Base-by-base conservation (phyloP, 2,329 filamentous ascomycete genomes). In the Didymella lethalis region DNA sequence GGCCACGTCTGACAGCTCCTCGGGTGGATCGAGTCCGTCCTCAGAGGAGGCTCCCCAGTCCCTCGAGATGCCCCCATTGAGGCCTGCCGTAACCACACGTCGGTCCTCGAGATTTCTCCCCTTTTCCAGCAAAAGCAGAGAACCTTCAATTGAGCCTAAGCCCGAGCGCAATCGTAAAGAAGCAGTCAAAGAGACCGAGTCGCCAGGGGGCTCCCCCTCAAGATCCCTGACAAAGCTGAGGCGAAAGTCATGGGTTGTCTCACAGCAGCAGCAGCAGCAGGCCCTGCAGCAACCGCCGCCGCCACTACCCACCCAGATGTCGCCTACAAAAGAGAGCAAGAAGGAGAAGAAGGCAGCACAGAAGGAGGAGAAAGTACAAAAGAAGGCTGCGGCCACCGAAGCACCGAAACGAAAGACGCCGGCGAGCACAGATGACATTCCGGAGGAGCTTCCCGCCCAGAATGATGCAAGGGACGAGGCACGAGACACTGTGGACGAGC, bases 21-120 rank as follows among this genome's bases (percentile, higher is more conserved):
- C 80, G 18, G 80, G 75, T 26, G 78, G 76, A 55, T 80, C 77
- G 10, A 82, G 79, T 48, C 80, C 80, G 11, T 78, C 79, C 28
- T 77, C 77, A 29, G 75, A 78, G 56, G 74, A 75, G 31, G 64
- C 67, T 20, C 69, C 70, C 51, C 61, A 65, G 26, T 62, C 61
- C 11, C 64, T 70, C 49, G 67, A 75, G 61, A 75, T 65, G 71
- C 68, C 68, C 34, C 68, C 68, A 64, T 70, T 65, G 63, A 70
- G 56, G 57, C 71, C 74, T 44, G 74, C 68, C 59, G 73, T 62
- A 53, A 44, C 47, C 46, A 68, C 75, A 48, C 75, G 75, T 63
- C 71, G 73, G 46, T 75, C 74, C 47, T 76, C 75, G 61, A 67
- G 73, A 48, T 75, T 76, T 45, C 65, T 74, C 12, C 59, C 70